phyloP scores from a whole-genome alignment of 345 rosid species.

The Erodium maritimum region DNA sequence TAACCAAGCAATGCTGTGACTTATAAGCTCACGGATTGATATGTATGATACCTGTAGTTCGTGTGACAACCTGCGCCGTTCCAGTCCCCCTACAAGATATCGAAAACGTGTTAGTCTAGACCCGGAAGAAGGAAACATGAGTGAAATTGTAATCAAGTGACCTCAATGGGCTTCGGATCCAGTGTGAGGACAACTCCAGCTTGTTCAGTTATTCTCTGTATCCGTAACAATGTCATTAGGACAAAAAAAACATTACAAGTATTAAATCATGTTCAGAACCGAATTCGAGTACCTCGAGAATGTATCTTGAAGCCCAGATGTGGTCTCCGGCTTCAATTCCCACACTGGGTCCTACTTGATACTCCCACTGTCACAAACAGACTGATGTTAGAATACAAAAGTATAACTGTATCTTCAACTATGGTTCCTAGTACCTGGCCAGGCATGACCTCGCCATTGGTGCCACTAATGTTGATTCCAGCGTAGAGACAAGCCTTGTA shows the following conservation, averaged over 20 bases:
- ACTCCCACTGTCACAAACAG: conserved; percentile 72
- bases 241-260: not conserved
- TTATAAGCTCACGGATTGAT: no score
- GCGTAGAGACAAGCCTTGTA: conserved; percentile 35
- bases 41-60: conserved; percentile 47
- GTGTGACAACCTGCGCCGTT: conserved; percentile 99
- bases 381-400: no score
- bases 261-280: not conserved
- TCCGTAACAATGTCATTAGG: conserved; percentile 1
- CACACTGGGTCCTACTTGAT: conserved; percentile 94
- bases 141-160: no score
- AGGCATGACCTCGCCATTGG: conserved; percentile 41
- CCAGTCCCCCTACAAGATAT: conserved; percentile 65
- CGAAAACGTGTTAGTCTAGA: not conserved
- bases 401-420: no score
- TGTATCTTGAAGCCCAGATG: conserved; percentile 90
- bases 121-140: not conserved
- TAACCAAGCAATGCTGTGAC: not conserved
- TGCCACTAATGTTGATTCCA: conserved; percentile 29
- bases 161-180: conserved; percentile 95
- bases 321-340: conserved; percentile 95
- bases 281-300: conserved; percentile 58
- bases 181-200: conserved; percentile 84
- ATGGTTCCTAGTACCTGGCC: conserved; percentile 17
- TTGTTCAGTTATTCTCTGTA: conserved; percentile 96